Evolutionary conservation across 2,329 filamentous ascomycete genomes (phyloP).

Genomic region (Chaetoscypha palmicola): DNA sequence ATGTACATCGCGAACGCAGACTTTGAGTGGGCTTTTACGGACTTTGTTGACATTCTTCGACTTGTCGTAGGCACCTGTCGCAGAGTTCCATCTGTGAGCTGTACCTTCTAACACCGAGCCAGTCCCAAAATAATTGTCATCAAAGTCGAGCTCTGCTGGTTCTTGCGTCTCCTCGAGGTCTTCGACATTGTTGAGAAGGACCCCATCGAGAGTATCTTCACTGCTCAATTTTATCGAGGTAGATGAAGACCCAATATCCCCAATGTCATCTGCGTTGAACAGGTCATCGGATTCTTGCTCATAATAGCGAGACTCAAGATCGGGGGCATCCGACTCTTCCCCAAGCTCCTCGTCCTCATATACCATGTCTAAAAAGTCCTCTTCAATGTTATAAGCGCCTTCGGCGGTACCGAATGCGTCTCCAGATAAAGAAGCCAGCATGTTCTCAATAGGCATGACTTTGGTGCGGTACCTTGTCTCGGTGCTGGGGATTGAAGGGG

Average conservation of each 20-base stretch:
- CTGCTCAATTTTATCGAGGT: conserved; percentile 26
- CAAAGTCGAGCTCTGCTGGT: conserved; percentile 54
- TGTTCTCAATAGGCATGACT: conserved; percentile 76
- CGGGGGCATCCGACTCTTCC: conserved; percentile 34
- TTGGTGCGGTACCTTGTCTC: conserved; percentile 82
- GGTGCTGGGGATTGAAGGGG: conserved; percentile 75
- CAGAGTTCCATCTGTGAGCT: conserved; percentile 74
- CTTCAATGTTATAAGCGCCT: conserved; percentile 56
- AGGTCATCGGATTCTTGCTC: conserved; percentile 32
- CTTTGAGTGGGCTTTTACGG: conserved; percentile 62
- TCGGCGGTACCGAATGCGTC: conserved; percentile 66
- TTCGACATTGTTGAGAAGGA: conserved; percentile 38
- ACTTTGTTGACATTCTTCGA: conserved; percentile 55
- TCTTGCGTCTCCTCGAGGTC: conserved; percentile 41
- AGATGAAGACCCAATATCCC: conserved; percentile 25
- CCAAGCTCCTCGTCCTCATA: conserved; percentile 39
- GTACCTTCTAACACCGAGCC: conserved; percentile 54
- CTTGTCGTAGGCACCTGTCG: conserved; percentile 65
- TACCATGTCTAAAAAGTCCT: conserved; percentile 53
- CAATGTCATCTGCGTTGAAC: conserved; percentile 31
- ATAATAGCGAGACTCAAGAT: conserved; percentile 42
- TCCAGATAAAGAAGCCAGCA: conserved; percentile 83
- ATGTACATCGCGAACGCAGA: conserved; percentile 79
- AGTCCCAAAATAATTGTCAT: conserved; percentile 70
- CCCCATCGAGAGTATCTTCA: conserved; percentile 39